These are phyloP conservation scores for Colletotrichum lini DNA, from an alignment of 2,329 filamentous ascomycete species.

Conservation along the genomic window DNA sequence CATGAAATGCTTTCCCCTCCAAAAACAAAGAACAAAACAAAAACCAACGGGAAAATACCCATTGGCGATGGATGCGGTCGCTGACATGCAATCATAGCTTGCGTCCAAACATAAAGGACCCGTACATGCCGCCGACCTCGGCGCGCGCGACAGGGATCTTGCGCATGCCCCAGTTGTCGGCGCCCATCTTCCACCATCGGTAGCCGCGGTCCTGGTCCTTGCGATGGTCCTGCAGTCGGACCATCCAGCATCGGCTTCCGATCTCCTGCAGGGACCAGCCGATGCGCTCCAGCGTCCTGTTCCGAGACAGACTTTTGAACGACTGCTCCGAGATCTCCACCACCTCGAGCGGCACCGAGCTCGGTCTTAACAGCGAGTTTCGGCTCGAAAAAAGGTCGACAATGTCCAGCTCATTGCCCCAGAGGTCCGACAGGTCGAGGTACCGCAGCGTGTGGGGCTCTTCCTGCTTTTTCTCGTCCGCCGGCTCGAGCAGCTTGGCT, in stretches of 20 bases:
- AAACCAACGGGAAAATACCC: too few species aligned
- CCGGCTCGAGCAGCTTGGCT: slow-evolving; percentile 73
- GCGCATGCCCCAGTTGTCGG: slow-evolving; percentile 86
- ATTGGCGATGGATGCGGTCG: not conserved
- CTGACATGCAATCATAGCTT: slow-evolving; percentile 60
- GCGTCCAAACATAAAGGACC: slow-evolving; percentile 76
- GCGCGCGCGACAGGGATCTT: slow-evolving; percentile 93
- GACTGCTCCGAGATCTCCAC: slow-evolving; percentile 81
- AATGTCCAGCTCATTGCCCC: slow-evolving; percentile 72
- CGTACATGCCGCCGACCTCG: slow-evolving; percentile 95
- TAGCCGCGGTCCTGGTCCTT: slow-evolving; percentile 69
- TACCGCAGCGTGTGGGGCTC: slow-evolving; percentile 77
- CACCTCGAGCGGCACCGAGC: slow-evolving; percentile 79
- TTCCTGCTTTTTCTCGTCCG: slow-evolving; percentile 54
- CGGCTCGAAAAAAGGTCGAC: slow-evolving; percentile 64
- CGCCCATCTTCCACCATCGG: slow-evolving; percentile 86
- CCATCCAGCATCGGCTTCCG: slow-evolving; percentile 76
- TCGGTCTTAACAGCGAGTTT: slow-evolving; percentile 69
- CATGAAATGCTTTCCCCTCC: slow-evolving; percentile 8
- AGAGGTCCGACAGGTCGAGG: slow-evolving; percentile 82
- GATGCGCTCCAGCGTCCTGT: slow-evolving; percentile 70
- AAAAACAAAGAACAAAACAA: too few species aligned
- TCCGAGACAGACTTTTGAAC: slow-evolving; percentile 74
- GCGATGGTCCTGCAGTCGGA: slow-evolving; percentile 62
- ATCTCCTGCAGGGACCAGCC: slow-evolving; percentile 83